Evolutionary conservation across 1,139 yeast species (phyloP), one percentile per base, ranked within the genome.

Genomic region (Geotrichum bryndzae): DNA sequence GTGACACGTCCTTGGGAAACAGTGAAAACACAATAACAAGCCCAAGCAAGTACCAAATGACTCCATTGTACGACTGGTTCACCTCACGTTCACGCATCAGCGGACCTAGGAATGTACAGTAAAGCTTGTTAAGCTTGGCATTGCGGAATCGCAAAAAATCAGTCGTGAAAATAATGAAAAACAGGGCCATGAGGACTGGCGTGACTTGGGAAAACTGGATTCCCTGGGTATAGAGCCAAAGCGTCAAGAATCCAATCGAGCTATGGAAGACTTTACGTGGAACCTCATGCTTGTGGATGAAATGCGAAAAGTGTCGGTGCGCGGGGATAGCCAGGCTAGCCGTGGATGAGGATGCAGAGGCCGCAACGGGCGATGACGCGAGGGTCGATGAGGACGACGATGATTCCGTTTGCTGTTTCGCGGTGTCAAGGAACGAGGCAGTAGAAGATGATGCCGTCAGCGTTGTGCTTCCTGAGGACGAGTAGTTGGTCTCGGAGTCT

Each of bases 241-340:
- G 75, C 1, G 97, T 86, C 56, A 91, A 70, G 64, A 90, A 80
- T 0, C 97, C 99, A 61, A 91, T 90, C 0, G 96, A 87, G 5
- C 94, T 87, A 73, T 94, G 99, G 64, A 94, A 83, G 4, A 82
- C 77, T 73, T 94, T 94, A 69, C 99, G 82, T 2, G 96, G 95
- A 27, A 94, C 79, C 73, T 94, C 99, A 72, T 94, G 94, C 70
- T 88, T 88, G 51, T 85, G 81, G 52, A 86, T 74, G 67, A 85
- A 84, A 58, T 79, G 79, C 29, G 83, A 80, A 69, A 84, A 79
- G 65, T 71, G 69, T 57, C 68, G 66, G 63, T 77, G 80, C 1
- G 77, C 67, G 8, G 74, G 73, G n/a, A 71, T 69, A 15, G n/a
- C 18, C 6, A 41, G 46, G 2, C 56, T 58, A 46, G 61, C 46